A percentile compares a stretch with the other conserved stretches of the same genome.
These are phyloP conservation scores for Backusella westeae DNA, from an alignment of 192 early-diverging fungal genomes.

Conservation along the genomic window DNA sequence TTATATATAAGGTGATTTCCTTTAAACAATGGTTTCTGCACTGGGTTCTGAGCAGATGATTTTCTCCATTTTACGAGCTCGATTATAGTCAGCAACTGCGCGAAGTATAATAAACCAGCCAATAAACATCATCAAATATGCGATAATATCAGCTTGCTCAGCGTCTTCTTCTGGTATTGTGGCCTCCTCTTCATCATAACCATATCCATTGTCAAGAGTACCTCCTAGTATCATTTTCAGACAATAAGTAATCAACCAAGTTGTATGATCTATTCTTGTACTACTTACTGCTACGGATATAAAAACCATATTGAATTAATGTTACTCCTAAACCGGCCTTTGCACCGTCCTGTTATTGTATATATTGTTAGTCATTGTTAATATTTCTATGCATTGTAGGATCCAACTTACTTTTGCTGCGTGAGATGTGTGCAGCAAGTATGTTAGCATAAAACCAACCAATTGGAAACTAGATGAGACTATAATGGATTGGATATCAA, in stretches of 20 bases:
- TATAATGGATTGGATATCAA: not conserved
- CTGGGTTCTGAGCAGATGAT: slow-evolving; percentile 40
- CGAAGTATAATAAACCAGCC: slow-evolving; percentile 71
- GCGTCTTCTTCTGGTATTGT: slow-evolving; percentile 3
- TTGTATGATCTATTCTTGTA: not conserved
- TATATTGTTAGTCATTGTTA: not conserved
- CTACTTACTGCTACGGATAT: slow-evolving; percentile 48
- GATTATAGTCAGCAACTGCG: slow-evolving; percentile 63
- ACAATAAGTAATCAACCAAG: not conserved
- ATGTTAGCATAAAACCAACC: slow-evolving; percentile 85
- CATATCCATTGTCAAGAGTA: slow-evolving; percentile 33
- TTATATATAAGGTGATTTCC: not conserved
- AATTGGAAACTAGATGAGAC: slow-evolving; percentile 75
- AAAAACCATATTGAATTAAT: slow-evolving; percentile 70
- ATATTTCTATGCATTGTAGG: not conserved
- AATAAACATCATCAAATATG: slow-evolving; percentile 69
- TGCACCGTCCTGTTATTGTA: slow-evolving; percentile 53
- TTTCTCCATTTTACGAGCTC: slow-evolving; percentile 63
- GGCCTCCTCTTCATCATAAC: slow-evolving; percentile 16
- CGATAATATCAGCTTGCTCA: slow-evolving; percentile 31
- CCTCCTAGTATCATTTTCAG: slow-evolving; percentile 10
- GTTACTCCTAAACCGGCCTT: slow-evolving; percentile 77
- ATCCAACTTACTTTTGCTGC: slow-evolving; percentile 56
- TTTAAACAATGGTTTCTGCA: not conserved
- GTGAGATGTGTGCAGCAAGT: slow-evolving; percentile 83